Conservation (phyloP, 202 grass and related monocot genomes). For the Cymbopogon flexuosus region DNA sequence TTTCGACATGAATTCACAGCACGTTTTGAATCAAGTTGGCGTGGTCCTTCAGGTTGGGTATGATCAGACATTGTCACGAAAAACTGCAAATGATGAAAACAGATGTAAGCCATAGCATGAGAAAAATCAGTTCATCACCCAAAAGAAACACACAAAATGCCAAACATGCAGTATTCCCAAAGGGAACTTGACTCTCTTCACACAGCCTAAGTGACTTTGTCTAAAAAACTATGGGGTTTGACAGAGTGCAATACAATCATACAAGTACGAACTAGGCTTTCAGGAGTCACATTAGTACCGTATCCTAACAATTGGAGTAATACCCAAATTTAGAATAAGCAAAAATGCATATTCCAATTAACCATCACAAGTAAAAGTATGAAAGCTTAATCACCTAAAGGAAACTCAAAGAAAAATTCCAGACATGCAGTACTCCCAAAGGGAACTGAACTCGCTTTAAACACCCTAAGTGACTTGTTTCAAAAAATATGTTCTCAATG, state of each 20-base stretch:
- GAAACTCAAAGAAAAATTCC: too few species aligned
- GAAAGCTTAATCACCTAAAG: background rate
- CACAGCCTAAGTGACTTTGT: background rate
- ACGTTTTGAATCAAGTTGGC: slow-evolving; percentile 25
- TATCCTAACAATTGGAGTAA: background rate
- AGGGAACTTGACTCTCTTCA: too few species aligned
- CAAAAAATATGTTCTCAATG: too few species aligned
- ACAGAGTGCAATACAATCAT: background rate
- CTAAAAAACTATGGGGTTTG: background rate
- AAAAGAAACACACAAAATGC: background rate
- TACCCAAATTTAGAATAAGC: background rate
- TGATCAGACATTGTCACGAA: slow-evolving; percentile 22
- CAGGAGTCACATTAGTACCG: background rate
- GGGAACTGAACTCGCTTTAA: too few species aligned
- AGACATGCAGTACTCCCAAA: too few species aligned
- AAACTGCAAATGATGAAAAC: slow-evolving; percentile 16
- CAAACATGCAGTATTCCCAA: background rate
- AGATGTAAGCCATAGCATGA: background rate
- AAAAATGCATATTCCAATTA: background rate
- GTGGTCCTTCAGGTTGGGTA: slow-evolving; percentile 20
- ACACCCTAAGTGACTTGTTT: too few species aligned
- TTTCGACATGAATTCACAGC: slow-evolving; percentile 49
- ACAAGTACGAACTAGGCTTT: background rate
- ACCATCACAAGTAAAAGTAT: background rate
- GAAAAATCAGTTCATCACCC: background rate